These are phyloP conservation scores for Thelonectria rubi DNA, from an alignment of 2,329 filamentous ascomycete species.

Conservation along the genomic window DNA sequence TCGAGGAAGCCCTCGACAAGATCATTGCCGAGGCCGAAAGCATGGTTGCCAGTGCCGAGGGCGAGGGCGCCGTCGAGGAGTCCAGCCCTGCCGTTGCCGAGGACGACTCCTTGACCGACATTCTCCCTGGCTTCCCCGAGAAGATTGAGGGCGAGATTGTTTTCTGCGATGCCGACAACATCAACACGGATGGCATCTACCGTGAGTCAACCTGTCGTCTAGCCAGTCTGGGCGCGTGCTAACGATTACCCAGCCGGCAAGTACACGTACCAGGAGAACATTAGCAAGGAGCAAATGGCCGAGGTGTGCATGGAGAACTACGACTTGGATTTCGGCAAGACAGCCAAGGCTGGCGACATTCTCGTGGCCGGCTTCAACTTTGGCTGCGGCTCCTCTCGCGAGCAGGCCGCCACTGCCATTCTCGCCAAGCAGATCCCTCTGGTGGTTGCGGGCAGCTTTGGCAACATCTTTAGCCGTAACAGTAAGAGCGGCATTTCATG, in stretches of 20 bases:
- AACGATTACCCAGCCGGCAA: constrained; percentile 57
- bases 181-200: constrained; percentile 94
- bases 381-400: neutral
- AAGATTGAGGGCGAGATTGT: constrained; percentile 86
- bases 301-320: constrained; percentile 95
- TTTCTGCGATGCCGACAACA: constrained; percentile 59
- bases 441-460: constrained; percentile 82
- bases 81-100: constrained; percentile 32
- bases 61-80: neutral
- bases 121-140: constrained; percentile 87
- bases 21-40: constrained; percentile 74
- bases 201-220: constrained; percentile 41
- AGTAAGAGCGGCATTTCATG: no score
- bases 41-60: constrained; percentile 64
- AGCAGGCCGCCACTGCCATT: constrained; percentile 44
- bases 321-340: constrained; percentile 70
- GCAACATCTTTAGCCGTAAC: constrained; percentile 83
- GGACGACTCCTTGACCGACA: constrained; percentile 66
- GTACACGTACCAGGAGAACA: constrained; percentile 90
- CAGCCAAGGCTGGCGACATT: constrained; percentile 76
- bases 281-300: constrained; percentile 82
- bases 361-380: constrained; percentile 50
- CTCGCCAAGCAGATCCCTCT: constrained; percentile 77
- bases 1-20: constrained; percentile 76
- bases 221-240: constrained; percentile 64